These are phyloP conservation scores for Euphrasia confusa DNA, from an alignment of 257 asterid genomes.

Conservation along the genomic window DNA sequence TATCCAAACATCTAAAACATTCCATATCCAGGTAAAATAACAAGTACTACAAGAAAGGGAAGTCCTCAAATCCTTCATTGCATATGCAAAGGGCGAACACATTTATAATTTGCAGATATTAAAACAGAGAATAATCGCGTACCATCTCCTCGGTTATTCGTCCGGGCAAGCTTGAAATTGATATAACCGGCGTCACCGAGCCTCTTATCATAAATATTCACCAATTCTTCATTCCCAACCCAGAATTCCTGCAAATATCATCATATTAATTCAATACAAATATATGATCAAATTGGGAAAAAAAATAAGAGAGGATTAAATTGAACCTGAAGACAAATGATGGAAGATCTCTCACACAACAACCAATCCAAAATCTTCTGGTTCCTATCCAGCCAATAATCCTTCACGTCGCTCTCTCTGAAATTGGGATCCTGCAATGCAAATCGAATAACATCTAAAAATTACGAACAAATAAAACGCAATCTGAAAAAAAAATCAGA, in stretches of 20 bases:
- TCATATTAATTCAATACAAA: neutral
- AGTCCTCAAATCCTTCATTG: neutral
- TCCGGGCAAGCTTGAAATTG: constrained; percentile 80
- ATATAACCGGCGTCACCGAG: constrained; percentile 90
- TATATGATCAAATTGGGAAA: neutral
- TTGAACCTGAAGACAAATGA: constrained; percentile 95
- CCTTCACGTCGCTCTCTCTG: constrained; percentile 89
- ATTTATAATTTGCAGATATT: neutral
- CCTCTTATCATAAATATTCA: constrained; percentile 75
- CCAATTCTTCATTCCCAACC: constrained; percentile 97
- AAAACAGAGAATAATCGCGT: neutral
- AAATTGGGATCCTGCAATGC: constrained; percentile 73
- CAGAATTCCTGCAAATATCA: constrained; percentile 62
- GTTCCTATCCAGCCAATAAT: constrained; percentile 81
- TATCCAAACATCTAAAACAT: neutral
- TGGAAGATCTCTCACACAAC: constrained; percentile 86
- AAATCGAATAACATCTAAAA: neutral
- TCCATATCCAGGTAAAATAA: too few species aligned
- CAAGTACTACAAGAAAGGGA: neutral
- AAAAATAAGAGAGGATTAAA: neutral
- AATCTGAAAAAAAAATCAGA: neutral
- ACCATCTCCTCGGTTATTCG: constrained; percentile 98
- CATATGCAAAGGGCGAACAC: too few species aligned
- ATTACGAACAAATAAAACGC: too few species aligned
- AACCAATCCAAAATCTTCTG: constrained; percentile 85